Conservation (phyloP, 2,329 filamentous ascomycete genomes). For the Rutstroemia sydowiana region DNA sequence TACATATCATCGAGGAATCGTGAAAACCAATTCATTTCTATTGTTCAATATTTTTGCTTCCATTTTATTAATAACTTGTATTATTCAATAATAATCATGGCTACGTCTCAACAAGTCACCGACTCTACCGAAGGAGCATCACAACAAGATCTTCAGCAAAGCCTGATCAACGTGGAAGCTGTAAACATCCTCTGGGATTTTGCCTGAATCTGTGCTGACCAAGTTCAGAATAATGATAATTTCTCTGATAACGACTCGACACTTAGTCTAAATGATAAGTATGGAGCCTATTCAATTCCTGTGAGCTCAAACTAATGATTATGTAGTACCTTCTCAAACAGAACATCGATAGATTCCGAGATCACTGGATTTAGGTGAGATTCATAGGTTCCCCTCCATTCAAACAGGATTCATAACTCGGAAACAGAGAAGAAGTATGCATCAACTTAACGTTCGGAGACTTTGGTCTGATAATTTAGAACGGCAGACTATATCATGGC, state of each 20-base stretch:
- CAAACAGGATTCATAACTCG: background rate
- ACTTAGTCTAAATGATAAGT: constrained; percentile 1
- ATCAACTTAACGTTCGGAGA: background rate
- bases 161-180: constrained; percentile 3
- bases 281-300: background rate
- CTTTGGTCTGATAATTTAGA: constrained; percentile 17
- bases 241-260: constrained; percentile 2
- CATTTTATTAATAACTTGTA: too few relatives aligned
- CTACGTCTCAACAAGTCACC: constrained; percentile 4
- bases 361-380: constrained; percentile 12
- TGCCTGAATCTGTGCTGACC: background rate
- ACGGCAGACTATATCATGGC: constrained; percentile 35
- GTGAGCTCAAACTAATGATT: background rate
- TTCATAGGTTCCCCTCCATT: background rate
- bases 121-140: background rate
- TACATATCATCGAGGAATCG: background rate
- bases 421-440: constrained; percentile 4
- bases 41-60: background rate
- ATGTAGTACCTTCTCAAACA: constrained; percentile 1
- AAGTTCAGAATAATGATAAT: background rate
- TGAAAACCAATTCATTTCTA: background rate
- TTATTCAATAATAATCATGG: too few relatives aligned
- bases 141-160: background rate
- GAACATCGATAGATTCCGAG: constrained; percentile 13
- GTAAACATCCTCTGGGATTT: background rate